Evolutionary conservation across 2,329 filamentous ascomycete genomes (phyloP), one percentile per base, ranked within the genome.

Genomic region (Neonectria sp.): DNA sequence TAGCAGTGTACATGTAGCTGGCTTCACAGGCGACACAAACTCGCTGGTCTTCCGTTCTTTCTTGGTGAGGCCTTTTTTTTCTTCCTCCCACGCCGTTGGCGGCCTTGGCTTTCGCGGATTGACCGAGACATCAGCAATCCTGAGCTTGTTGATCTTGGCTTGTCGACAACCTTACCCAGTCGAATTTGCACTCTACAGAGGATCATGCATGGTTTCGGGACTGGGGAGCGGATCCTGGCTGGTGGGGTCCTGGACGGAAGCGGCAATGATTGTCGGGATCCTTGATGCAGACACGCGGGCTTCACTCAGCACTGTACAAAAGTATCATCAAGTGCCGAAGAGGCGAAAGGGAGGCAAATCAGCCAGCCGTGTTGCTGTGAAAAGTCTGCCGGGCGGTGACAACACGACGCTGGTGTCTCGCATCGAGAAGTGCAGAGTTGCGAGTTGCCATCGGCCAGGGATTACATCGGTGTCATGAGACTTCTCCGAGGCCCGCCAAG

Each of bases 11-110:
- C 21, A 37, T 40, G 37, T 40, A 17, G n/a, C 17, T 12, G 40
- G 3, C n/a, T 24, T 45, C 21, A 35, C 35, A 55, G n/a, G 35
- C 8, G 29, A 31, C 29, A 31, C 29, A 31, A 31, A 8, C 29
- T 31, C 29, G 29, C 11, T 31, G 29, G 29, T 31, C 37, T 35
- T 31, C 31, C 25, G 17, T 24, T 40, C 15, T 6, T 35, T 27
- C 33, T 12, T 52, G 57, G 46, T 62, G 60, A 62, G 60, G 52
- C 31, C 43, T 62, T 62, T 62, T 49, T 40, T n/a, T 40, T 62
- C 49, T 62, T 49, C n/a, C 15, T 40, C 33, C 33, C 33, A 35
- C 33, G 33, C 33, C 6, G 27, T 29, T 29, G 27, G 27, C 33
- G 33, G 33, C 17, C 40, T 43, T 43, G 40, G 40, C 40, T 35